These are phyloP conservation scores for Suillus brevipes DNA, from an alignment of 768 basidiomycete genomes.

Conservation along the genomic window DNA sequence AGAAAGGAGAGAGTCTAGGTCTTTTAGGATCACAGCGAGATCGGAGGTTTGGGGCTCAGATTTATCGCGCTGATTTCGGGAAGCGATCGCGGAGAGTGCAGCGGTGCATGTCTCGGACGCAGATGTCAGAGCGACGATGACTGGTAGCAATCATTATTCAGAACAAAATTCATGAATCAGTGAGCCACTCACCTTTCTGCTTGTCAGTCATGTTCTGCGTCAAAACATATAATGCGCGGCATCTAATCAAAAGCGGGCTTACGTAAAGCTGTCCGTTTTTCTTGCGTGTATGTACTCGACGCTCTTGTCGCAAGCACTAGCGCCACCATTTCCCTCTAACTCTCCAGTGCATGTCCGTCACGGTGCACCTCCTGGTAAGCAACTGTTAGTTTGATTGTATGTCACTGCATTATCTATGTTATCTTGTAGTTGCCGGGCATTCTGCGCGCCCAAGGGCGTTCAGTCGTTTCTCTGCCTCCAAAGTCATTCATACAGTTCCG, in stretches of 20 bases:
- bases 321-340: background rate
- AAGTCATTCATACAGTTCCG: slow-evolving; percentile 13
- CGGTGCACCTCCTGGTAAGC: slow-evolving; percentile 17
- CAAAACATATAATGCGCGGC: background rate
- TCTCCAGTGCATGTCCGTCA: slow-evolving; percentile 14
- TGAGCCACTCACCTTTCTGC: slow-evolving; percentile 36
- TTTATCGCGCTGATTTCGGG: background rate
- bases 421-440: slow-evolving; percentile 37
- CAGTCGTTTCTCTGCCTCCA: slow-evolving; percentile 11
- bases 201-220: slow-evolving; percentile 36
- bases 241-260: slow-evolving; percentile 10
- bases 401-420: background rate
- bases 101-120: slow-evolving; percentile 21
- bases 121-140: slow-evolving; percentile 14
- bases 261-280: slow-evolving; percentile 17
- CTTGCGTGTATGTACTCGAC: slow-evolving; percentile 1
- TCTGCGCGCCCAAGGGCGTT: slow-evolving; percentile 30
- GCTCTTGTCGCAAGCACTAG: background rate
- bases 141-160: slow-evolving; percentile 11
- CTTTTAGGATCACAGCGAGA: slow-evolving; percentile 47
- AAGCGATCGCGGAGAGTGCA: slow-evolving; percentile 16
- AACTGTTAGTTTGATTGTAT: background rate
- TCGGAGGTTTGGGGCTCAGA: slow-evolving; percentile 18
- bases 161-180: background rate
- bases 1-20: slow-evolving; percentile 57